Evolutionary conservation across 1,139 yeast genomes (phyloP), one percentile per base, ranked within the genome.

Genomic region (Candida pseudoviswanathii): DNA sequence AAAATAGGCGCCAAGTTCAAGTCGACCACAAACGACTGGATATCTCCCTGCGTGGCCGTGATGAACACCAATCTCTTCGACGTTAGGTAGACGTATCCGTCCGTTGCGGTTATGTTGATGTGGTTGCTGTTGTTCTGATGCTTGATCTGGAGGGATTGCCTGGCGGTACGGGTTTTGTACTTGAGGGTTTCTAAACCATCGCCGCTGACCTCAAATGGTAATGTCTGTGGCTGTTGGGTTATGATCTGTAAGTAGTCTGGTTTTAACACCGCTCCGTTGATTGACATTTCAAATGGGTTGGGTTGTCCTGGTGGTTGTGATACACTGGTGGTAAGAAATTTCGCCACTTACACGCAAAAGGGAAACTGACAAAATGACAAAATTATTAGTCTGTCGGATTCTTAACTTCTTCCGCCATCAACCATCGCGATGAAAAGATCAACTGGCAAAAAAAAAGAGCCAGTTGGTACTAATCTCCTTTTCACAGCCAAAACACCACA

Each of bases 11-110:
- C 56, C 30, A 54, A 46, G 4, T 51, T 52, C 40, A 75, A 57
- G 39, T 68, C 72, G 8, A 75, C 51, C 60, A 61, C 65, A 55
- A 76, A 75, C 1, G 70, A 58, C 8, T 63, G 61, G 5, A 76
- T 60, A 52, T 76, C 80, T 1, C 81, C 81, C 49, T 68, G 70
- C 1, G 68, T 59, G 0, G 61, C 71, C 0, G 79, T 74, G 4
- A 75, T 56, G 53, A 57, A 76, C 2, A 75, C 60, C 5, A 76
- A 51, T 46, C 80, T 54, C 48, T 64, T 66, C 36, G 64, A 68
- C 1, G 80, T 76, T 24, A 75, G 57, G 50, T 66, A 75, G 11
- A 76, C 44, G 44, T 59, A 62, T 1, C 81, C 81, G 52, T 69
- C 69, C 3, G 61, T 55, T 10, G 75, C 70, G 2, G 54, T 51